phyloP scores from a whole-genome alignment of 345 rosid genomes.

The Excoecaria cochinchinensis region DNA sequence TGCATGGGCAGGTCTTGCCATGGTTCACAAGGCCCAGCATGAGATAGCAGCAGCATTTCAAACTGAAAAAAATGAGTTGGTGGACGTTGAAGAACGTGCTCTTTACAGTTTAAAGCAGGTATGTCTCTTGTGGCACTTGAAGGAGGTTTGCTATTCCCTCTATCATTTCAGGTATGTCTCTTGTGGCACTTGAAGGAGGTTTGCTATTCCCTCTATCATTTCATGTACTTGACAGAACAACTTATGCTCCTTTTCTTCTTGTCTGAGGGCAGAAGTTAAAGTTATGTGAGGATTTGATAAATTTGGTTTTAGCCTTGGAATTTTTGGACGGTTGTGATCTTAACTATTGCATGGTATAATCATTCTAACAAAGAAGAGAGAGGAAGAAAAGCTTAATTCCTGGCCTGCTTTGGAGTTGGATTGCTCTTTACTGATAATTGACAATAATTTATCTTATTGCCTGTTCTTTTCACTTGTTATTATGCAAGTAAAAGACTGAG shows the following conservation, averaged over 20 bases:
- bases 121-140: not conserved
- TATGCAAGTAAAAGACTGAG: not conserved
- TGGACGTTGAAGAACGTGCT: slow-evolving; percentile 75
- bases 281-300: not conserved
- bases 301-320: no score
- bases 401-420: not conserved
- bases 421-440: not conserved
- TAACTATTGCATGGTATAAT: not conserved
- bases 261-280: not conserved
- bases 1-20: slow-evolving; percentile 95
- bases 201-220: not conserved
- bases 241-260: not conserved
- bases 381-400: not conserved
- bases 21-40: slow-evolving; percentile 88
- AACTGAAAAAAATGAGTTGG: slow-evolving; percentile 52
- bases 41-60: slow-evolving; percentile 87
- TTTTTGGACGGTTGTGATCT: not conserved
- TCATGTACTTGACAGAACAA: not conserved
- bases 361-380: not conserved
- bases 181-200: no score
- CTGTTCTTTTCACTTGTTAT: not conserved
- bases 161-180: not conserved
- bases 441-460: not conserved
- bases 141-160: not conserved
- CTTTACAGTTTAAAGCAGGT: slow-evolving; percentile 85